These are phyloP conservation scores for Coemansia sp. DNA, from an alignment of 192 early-diverging fungal genomes.

Conservation along the genomic window DNA sequence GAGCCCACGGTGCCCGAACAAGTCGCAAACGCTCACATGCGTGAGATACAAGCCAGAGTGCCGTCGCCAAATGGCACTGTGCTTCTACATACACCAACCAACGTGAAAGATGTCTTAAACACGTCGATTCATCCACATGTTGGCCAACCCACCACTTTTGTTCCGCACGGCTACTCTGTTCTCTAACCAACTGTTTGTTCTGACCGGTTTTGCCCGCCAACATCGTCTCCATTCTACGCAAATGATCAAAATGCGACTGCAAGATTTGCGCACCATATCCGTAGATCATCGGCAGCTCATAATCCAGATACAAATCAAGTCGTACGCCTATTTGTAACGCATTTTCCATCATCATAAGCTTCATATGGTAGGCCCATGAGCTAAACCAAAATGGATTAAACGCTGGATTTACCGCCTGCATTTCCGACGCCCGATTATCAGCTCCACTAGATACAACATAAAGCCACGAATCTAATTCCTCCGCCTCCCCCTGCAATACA, in stretches of 20 bases:
- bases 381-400: conserved; percentile 41
- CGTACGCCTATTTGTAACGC: conserved; percentile 30
- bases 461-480: conserved; percentile 33
- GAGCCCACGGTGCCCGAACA: conserved; percentile 30
- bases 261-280: conserved; percentile 32
- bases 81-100: conserved; percentile 13
- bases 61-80: conserved; percentile 37
- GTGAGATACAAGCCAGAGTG: conserved; percentile 39
- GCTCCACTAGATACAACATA: not conserved
- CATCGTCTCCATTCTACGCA: conserved; percentile 21
- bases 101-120: conserved; percentile 17
- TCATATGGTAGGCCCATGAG: conserved; percentile 53
- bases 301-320: conserved; percentile 25
- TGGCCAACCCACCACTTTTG: not conserved
- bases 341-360: conserved; percentile 31
- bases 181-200: not conserved
- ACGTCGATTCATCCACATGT: not conserved
- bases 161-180: not conserved
- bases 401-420: conserved; percentile 11
- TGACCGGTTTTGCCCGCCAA: not conserved
- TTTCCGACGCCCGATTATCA: not conserved
- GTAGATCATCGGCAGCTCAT: conserved; percentile 38
- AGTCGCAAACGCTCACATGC: conserved; percentile 27
- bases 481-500: conserved; percentile 41
- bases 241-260: conserved; percentile 31